phyloP scores from a whole-genome alignment of 805 yeast species.

The Yamadazyma tumulicola region DNA sequence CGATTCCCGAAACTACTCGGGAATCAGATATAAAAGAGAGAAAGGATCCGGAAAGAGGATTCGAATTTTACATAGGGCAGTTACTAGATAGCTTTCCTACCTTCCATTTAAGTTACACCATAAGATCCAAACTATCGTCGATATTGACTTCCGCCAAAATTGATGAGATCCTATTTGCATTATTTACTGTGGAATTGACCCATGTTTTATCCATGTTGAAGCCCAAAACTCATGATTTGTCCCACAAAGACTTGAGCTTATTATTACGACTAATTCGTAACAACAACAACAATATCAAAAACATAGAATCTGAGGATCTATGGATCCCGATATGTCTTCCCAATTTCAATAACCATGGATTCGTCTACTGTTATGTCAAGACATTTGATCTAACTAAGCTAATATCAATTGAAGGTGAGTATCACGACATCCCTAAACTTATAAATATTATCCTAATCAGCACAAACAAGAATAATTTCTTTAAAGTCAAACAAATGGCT shows the following conservation, averaged over 20 bases:
- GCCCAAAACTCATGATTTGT: conserved; percentile 73
- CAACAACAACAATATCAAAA: conserved; percentile 14
- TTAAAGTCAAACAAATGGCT: conserved; percentile 63
- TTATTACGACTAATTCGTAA: conserved; percentile 66
- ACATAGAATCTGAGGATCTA: conserved; percentile 53
- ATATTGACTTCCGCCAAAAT: conserved; percentile 37
- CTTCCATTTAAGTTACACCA: conserved; percentile 48
- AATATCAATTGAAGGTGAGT: conserved; percentile 13
- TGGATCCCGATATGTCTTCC: conserved; percentile 96
- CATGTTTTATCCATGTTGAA: conserved; percentile 65
- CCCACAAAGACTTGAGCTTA: conserved; percentile 77
- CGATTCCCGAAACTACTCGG: background rate
- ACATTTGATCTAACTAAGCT: conserved; percentile 20
- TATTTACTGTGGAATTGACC: conserved; percentile 63
- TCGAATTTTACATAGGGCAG: conserved; percentile 26
- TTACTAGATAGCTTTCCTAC: conserved; percentile 18
- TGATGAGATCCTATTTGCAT: conserved; percentile 64
- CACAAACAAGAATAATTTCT: conserved; percentile 77
- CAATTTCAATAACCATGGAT: conserved; percentile 83
- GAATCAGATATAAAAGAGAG: background rate
- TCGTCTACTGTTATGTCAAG: conserved; percentile 75
- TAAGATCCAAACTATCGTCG: conserved; percentile 55
- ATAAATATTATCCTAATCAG: conserved; percentile 49
- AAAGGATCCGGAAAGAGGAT: conserved; percentile 9
- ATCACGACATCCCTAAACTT: conserved; percentile 13